Percentiles rank a stretch among this genome's conserved stretches.
Evolutionary conservation across 805 yeast species (phyloP).

Genomic region (Spathaspora hagerdaliae): DNA sequence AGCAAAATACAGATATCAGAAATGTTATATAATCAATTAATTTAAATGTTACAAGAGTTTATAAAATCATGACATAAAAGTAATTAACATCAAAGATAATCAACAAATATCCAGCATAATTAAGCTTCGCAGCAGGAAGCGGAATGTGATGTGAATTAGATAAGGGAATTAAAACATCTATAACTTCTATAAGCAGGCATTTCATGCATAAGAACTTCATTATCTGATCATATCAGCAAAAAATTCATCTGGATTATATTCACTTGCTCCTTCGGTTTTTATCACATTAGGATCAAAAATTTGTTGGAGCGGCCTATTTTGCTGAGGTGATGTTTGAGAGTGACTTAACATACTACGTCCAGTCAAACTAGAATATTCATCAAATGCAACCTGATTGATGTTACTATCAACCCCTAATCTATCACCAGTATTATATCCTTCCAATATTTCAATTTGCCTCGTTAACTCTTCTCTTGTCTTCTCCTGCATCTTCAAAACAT

Average conservation of each 20-base stretch:
- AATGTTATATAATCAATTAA: too few species aligned
- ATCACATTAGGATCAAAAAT: too few species aligned
- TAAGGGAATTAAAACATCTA: too few species aligned
- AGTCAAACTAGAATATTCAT: neutral
- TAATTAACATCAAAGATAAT: too few species aligned
- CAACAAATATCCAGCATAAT: too few species aligned
- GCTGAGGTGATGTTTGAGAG: too few species aligned
- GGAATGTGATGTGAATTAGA: too few species aligned
- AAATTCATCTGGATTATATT: constrained; percentile 7
- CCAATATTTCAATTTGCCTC: constrained; percentile 3
- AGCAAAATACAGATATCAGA: neutral
- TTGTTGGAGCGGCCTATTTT: too few species aligned
- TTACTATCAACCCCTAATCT: neutral
- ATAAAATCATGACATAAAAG: too few species aligned
- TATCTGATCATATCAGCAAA: constrained; percentile 2
- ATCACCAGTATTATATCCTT: neutral
- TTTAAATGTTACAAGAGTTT: too few species aligned
- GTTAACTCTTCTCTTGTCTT: constrained; percentile 26
- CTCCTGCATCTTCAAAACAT: constrained; percentile 57
- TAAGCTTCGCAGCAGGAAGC: too few species aligned
- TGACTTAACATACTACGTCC: neutral
- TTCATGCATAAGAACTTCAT: neutral
- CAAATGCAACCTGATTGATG: neutral
- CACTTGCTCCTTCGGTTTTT: neutral
- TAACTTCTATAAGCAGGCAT: neutral